These are phyloP conservation scores for Stachybotrys chartarum DNA, from an alignment of 2,329 filamentous ascomycete genomes.

Conservation along the genomic window DNA sequence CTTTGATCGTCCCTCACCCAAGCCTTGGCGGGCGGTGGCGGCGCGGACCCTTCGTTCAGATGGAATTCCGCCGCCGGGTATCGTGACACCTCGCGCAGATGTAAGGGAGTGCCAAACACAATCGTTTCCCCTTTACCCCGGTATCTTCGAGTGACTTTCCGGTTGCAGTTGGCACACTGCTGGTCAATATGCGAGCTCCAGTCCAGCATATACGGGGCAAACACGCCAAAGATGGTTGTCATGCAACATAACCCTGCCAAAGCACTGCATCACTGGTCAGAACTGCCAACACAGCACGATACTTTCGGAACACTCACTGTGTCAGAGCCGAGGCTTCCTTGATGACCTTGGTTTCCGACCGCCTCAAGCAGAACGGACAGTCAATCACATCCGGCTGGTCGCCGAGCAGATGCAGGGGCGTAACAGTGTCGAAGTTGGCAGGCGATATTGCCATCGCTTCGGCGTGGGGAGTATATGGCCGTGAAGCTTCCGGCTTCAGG, in stretches of 20 bases:
- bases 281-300: neutral
- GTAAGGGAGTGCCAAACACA: neutral
- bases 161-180: constrained; percentile 1
- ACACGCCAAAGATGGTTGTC: neutral
- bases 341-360: neutral
- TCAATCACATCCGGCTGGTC: constrained; percentile 1
- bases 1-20: neutral
- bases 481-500: neutral
- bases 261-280: neutral
- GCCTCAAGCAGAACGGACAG: neutral
- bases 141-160: constrained; percentile 1
- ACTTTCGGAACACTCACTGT: neutral
- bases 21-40: neutral
- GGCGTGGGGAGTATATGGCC: neutral
- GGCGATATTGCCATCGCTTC: neutral
- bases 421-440: neutral
- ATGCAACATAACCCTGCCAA: neutral
- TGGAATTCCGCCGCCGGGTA: neutral
- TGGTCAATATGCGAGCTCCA: neutral
- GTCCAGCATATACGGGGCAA: neutral
- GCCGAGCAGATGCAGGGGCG: neutral
- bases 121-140: neutral
- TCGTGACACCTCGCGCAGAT: neutral
- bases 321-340: neutral
- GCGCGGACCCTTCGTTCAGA: neutral